Percentiles rank a stretch among this genome's conserved stretches.
phyloP scores from a whole-genome alignment of 2,329 filamentous ascomycete species.

The Simplicillium aogashimaense region DNA sequence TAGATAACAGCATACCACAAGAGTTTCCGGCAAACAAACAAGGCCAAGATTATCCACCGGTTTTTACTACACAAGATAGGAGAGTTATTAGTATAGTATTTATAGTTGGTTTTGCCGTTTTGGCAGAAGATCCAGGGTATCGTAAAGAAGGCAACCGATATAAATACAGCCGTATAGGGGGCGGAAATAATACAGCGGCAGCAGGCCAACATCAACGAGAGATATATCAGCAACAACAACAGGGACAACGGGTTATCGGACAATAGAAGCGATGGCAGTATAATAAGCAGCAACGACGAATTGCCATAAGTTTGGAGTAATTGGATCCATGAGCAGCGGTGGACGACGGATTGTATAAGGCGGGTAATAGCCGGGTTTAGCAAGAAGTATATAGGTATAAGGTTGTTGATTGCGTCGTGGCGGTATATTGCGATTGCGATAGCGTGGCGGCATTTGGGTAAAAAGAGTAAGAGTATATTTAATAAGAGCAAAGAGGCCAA shows the following conservation, averaged over 20 bases:
- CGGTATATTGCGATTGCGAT: conserved; percentile 2
- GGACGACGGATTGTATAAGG: conserved; percentile 4
- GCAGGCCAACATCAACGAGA: too few species aligned
- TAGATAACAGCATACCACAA: conserved; percentile 15
- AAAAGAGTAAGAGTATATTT: background rate
- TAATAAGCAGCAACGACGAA: background rate
- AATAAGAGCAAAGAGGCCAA: background rate
- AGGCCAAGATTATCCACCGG: conserved; percentile 14
- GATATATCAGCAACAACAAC: too few species aligned
- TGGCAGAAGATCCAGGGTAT: too few species aligned
- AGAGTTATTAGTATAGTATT: conserved; percentile 14
- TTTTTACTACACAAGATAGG: conserved; percentile 14
- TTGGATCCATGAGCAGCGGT: conserved; percentile 1
- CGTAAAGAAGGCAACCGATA: too few species aligned
- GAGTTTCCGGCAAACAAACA: conserved; percentile 10
- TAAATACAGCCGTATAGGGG: too few species aligned
- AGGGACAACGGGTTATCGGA: too few species aligned
- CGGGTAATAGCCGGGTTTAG: conserved; percentile 2
- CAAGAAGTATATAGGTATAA: conserved; percentile 1
- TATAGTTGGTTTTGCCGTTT: conserved; percentile 14
- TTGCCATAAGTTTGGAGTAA: background rate
- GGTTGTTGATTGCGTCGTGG: background rate
- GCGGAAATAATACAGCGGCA: too few species aligned
- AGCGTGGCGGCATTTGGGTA: conserved; percentile 4
- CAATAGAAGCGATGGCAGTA: background rate